Conservation (phyloP, 768 basidiomycete genomes). For the Termitomyces sp. region DNA sequence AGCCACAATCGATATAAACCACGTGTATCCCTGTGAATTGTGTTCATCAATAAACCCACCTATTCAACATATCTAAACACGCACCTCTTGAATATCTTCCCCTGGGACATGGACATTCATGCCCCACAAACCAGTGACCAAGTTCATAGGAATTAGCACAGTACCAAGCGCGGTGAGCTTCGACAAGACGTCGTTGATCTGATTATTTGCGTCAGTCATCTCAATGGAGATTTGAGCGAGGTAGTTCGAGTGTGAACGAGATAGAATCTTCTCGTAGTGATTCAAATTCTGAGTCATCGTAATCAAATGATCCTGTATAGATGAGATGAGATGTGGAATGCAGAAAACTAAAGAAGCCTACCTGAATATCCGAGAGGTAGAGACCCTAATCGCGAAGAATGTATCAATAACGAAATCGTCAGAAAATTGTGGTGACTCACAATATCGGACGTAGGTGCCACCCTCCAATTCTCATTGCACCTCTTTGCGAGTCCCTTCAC, state of each 20-base stretch:
- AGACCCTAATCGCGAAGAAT: conserved; percentile 52
- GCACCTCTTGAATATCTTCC: conserved; percentile 47
- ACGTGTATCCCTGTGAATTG: conserved; percentile 48
- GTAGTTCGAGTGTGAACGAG: conserved; percentile 98
- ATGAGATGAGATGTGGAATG: not conserved
- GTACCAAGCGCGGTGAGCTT: conserved; percentile 98
- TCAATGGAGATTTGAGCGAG: conserved; percentile 99
- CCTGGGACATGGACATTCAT: conserved; percentile 99
- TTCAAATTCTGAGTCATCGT: conserved; percentile 99
- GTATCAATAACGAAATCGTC: not conserved
- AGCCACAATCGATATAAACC: conserved; percentile 88
- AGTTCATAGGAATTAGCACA: conserved; percentile 94
- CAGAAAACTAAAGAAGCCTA: conserved; percentile 15
- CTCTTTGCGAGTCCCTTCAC: conserved; percentile 98
- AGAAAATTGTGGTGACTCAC: conserved; percentile 37
- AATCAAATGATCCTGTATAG: conserved; percentile 83
- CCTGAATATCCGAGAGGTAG: conserved; percentile 93
- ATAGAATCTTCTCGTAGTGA: conserved; percentile 99
- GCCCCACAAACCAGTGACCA: conserved; percentile 96
- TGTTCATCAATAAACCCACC: conserved; percentile 17
- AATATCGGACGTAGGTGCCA: conserved; percentile 97
- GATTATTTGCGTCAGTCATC: conserved; percentile 99
- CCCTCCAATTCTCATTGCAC: conserved; percentile 98
- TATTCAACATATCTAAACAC: conserved; percentile 11
- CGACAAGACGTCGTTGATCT: conserved; percentile 98